phyloP scores from a whole-genome alignment of 2,329 filamentous ascomycete genomes.

The Zymoseptoria tritici region DNA sequence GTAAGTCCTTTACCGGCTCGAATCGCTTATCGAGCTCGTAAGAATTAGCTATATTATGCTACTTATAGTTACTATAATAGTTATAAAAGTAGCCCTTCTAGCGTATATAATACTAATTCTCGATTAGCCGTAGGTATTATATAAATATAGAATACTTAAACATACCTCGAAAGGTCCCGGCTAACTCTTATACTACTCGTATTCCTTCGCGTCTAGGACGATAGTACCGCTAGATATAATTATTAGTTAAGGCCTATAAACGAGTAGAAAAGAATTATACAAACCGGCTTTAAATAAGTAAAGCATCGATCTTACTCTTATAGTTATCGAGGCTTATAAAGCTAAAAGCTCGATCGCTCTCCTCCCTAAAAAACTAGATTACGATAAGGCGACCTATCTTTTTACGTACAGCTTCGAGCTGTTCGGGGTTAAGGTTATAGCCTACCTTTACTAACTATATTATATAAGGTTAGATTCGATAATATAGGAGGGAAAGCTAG shows the following conservation, averaged over 20 bases:
- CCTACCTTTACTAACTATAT: neutral
- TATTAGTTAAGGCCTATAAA: neutral
- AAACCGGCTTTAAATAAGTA: neutral
- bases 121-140: neutral
- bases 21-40: neutral
- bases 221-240: neutral
- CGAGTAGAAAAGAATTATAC: neutral
- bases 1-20: no score
- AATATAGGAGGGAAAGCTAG: no score
- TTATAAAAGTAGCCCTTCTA: neutral
- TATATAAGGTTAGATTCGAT: neutral
- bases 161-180: neutral
- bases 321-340: neutral
- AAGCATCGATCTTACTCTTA: neutral
- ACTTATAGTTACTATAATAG: neutral
- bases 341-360: neutral
- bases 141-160: neutral
- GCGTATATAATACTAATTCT: neutral
- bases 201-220: neutral
- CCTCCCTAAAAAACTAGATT: neutral
- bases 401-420: neutral
- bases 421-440: neutral
- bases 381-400: neutral
- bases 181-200: no score
- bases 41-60: neutral